These are phyloP conservation scores for Selaginella tamariscina DNA, from an alignment of 75 land plant genomes.

Conservation along the genomic window DNA sequence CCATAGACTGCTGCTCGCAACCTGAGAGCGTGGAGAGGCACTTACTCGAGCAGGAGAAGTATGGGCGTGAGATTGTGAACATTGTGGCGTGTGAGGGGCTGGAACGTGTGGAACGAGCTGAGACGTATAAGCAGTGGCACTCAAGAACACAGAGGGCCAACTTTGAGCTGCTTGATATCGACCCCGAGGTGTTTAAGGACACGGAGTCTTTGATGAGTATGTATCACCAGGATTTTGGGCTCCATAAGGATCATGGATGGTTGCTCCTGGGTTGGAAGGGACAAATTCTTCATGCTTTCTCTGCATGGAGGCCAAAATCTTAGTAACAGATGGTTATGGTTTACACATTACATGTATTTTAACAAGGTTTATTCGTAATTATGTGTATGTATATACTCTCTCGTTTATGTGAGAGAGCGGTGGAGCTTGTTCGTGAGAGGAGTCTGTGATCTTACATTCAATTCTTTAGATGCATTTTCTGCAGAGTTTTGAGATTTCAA, in stretches of 20 bases:
- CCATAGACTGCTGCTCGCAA: neutral
- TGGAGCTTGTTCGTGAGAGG: no score
- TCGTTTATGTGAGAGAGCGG: no score
- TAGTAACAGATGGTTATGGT: neutral
- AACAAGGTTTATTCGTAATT: no score
- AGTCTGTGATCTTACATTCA: no score
- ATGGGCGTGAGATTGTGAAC: slow-evolving; percentile 1
- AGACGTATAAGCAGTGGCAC: neutral
- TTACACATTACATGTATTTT: no score
- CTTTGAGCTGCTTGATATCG: neutral
- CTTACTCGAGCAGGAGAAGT: slow-evolving; percentile 5
- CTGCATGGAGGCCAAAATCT: neutral
- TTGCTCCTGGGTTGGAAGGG: slow-evolving; percentile 8
- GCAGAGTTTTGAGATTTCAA: no score
- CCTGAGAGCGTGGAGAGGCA: neutral
- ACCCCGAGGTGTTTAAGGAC: neutral
- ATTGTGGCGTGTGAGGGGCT: slow-evolving; percentile 9
- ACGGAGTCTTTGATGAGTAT: neutral
- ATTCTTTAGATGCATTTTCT: no score
- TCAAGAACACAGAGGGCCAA: slow-evolving; percentile 1
- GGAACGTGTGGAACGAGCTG: slow-evolving; percentile 5
- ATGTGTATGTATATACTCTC: no score
- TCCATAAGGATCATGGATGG: slow-evolving; percentile 1
- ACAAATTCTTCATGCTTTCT: slow-evolving; percentile 2
- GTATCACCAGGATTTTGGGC: slow-evolving; percentile 12